Evolutionary conservation across 1,139 yeast species (phyloP).

Genomic region (Maudiozyma humilis): DNA sequence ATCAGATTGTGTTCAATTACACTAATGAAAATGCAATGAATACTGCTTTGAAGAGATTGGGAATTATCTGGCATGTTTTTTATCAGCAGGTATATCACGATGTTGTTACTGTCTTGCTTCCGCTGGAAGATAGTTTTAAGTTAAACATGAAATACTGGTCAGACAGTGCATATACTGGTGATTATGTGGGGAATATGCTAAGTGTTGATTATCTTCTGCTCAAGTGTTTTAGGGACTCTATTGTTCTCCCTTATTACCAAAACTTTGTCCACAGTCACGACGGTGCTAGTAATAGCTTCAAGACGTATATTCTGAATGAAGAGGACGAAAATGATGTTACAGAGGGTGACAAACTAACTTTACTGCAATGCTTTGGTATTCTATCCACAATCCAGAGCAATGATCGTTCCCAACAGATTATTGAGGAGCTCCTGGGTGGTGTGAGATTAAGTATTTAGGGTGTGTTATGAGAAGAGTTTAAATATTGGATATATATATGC

Average conservation of each 20-base stretch:
- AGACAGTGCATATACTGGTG: slow-evolving; percentile 28
- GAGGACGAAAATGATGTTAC: slow-evolving; percentile 30
- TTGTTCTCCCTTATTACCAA: slow-evolving; percentile 43
- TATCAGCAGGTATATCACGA: slow-evolving; percentile 47
- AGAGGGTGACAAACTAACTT: slow-evolving; percentile 32
- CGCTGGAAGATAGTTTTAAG: slow-evolving; percentile 38
- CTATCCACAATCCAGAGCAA: slow-evolving; percentile 43
- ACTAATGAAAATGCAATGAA: slow-evolving; percentile 27
- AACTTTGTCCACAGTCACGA: slow-evolving; percentile 29
- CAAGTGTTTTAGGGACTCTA: slow-evolving; percentile 41
- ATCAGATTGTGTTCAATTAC: slow-evolving; percentile 30
- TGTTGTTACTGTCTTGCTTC: slow-evolving; percentile 51
- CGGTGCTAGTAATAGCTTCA: slow-evolving; percentile 28
- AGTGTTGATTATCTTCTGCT: slow-evolving; percentile 31
- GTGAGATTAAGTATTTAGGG: slow-evolving; percentile 27
- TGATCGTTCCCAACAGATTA: slow-evolving; percentile 45
- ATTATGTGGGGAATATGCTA: slow-evolving; percentile 12
- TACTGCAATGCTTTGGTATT: slow-evolving; percentile 52
- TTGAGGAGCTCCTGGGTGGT: slow-evolving; percentile 38
- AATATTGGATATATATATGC: no score
- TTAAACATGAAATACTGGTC: slow-evolving; percentile 19
- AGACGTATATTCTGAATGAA: slow-evolving; percentile 28
- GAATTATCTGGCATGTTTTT: slow-evolving; percentile 48
- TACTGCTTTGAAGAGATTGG: slow-evolving; percentile 32
- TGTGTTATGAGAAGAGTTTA: background rate